Evolutionary conservation across 2,329 filamentous ascomycete species (phyloP), one percentile per base, ranked within the genome.

Genomic region (Colletotrichum sublineola): DNA sequence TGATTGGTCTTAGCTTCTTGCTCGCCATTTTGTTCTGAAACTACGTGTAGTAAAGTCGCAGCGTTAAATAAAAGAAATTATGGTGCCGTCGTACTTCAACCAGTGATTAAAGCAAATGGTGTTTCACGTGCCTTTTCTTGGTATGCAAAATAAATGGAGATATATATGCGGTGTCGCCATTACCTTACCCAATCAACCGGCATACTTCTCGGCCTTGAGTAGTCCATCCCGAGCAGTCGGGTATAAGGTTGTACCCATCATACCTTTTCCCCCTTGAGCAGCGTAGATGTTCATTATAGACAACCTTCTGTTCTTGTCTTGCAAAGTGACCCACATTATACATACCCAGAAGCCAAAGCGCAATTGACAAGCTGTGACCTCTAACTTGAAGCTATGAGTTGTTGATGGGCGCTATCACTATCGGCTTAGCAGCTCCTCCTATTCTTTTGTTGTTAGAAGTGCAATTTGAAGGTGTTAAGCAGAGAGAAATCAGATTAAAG

Each of bases 1-100:
- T 72, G 31, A 20, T 68, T 4, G 40, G 52, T 9, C 29, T 64
- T 3, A 31, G 33, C 7, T 40, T 68, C 29, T 8, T 58, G 29
- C n/a, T 44, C 42, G 24, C 33, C 18, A 8, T 69, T 3, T 58
- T 69, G 4, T 15, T 63, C 5, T 63, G 20, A 24, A n/a, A 7
- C 1, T 15, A 8, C 2, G 20, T 1, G 3, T 56, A 12, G 31
- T 36, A 36, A 29, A 5, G 9, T 20, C 7, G 33, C 9, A 56
- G 18, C 11, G 8, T 56, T 14, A 5, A 56, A 56, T 33, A 2
- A 14, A 33, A n/a, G 9, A n/a, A n/a, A 36, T 33, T 4, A 36
- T 56, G 11, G 31, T 36, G 31, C 6, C 9, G 36, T 11, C 14
- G n/a, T 3, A 12, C 18, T 33, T 56, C 3, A 5, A n/a, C 20